A percentile compares a stretch with the other conserved stretches of the same genome.
These are phyloP conservation scores for Ogataea chonburiensis DNA, from an alignment of 805 yeast genomes.

Conservation along the genomic window DNA sequence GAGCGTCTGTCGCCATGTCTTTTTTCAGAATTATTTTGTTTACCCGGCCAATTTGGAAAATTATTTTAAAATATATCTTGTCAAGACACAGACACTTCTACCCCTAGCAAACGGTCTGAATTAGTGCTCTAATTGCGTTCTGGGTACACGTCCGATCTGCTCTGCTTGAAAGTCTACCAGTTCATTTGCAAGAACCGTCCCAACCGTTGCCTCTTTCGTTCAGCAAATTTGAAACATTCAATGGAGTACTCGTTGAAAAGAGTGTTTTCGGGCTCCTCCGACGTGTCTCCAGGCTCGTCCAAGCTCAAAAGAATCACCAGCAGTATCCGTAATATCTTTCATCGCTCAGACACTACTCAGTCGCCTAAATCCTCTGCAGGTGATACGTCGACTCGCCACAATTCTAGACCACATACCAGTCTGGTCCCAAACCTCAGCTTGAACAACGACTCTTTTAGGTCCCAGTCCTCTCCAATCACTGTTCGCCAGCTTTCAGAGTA, in stretches of 20 bases:
- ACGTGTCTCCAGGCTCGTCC: constrained; percentile 14
- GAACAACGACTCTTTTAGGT: constrained; percentile 11
- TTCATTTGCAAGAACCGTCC: too few species aligned
- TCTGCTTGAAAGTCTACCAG: too few species aligned
- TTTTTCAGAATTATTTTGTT: neutral
- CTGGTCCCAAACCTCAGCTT: constrained; percentile 1
- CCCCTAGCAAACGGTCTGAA: too few species aligned
- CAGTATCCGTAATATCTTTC: constrained; percentile 13
- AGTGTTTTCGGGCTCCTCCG: constrained; percentile 12
- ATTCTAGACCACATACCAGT: constrained; percentile 2
- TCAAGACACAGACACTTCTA: neutral
- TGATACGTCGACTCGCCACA: neutral
- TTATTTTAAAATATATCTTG: constrained; percentile 7
- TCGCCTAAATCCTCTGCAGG: neutral
- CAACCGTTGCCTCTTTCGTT: too few species aligned
- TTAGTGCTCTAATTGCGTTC: too few species aligned
- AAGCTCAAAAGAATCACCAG: constrained; percentile 19
- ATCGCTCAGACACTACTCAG: constrained; percentile 1
- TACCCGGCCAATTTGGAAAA: constrained; percentile 12
- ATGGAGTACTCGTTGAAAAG: constrained; percentile 18
- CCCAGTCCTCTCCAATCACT: constrained; percentile 21
- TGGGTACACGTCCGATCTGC: too few species aligned
- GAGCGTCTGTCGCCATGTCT: neutral
- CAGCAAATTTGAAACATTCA: constrained; percentile 10
- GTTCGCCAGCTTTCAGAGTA: constrained; percentile 30